These are phyloP conservation scores for Penicillium capsulatum DNA, from an alignment of 2,329 filamentous ascomycete species.

Conservation along the genomic window DNA sequence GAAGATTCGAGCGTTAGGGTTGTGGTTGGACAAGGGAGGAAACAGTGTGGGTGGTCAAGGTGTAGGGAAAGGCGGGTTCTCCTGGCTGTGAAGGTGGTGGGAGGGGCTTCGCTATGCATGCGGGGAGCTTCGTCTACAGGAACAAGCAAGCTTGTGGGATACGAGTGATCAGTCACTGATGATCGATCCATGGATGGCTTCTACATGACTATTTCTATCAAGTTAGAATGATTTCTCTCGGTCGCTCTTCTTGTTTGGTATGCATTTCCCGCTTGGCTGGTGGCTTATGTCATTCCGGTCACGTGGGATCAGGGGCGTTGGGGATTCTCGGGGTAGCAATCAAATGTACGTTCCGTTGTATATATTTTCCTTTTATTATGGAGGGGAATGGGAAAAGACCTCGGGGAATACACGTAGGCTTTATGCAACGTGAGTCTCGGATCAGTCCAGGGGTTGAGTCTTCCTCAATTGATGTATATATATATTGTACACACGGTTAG, in stretches of 20 bases:
- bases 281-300: not conserved
- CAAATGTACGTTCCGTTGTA: no score
- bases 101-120: slow-evolving; percentile 8
- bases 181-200: not conserved
- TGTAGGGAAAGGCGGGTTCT: slow-evolving; percentile 26
- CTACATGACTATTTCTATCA: not conserved
- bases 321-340: no score
- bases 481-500: no score
- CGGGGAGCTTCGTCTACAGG: not conserved
- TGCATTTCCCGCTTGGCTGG: not conserved
- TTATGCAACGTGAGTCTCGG: no score
- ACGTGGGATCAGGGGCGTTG: not conserved
- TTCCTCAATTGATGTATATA: no score
- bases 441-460: no score
- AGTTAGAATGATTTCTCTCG: not conserved
- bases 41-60: slow-evolving; percentile 20
- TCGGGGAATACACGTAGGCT: no score
- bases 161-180: no score
- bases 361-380: no score
- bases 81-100: slow-evolving; percentile 27
- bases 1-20: no score
- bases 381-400: no score
- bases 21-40: slow-evolving; percentile 10
- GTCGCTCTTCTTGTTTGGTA: not conserved
- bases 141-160: not conserved